These are phyloP conservation scores for Kwoniella bestiolae DNA, from an alignment of 768 basidiomycete species.

Conservation along the genomic window DNA sequence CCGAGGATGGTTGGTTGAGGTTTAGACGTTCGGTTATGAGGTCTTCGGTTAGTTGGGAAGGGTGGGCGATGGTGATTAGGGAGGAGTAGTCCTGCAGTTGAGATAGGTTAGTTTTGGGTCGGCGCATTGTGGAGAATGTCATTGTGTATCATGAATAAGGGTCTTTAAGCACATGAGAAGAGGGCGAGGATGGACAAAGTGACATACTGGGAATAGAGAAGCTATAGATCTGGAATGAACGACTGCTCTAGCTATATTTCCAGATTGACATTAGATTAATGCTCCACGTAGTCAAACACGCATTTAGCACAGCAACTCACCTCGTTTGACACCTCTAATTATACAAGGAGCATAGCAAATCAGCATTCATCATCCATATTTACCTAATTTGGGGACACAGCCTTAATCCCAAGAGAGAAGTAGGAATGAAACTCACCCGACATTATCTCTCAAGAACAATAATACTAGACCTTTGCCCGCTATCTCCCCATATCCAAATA, in stretches of 20 bases:
- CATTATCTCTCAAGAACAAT: constrained; percentile 36
- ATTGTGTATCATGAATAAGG: not conserved
- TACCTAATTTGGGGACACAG: not conserved
- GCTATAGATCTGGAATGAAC: constrained; percentile 50
- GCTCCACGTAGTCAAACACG: not conserved
- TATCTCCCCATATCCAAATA: constrained; percentile 48
- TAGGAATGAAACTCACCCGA: constrained; percentile 40
- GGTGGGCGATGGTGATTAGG: constrained; percentile 43
- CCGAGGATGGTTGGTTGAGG: constrained; percentile 22
- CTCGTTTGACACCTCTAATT: constrained; percentile 42
- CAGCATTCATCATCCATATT: not conserved
- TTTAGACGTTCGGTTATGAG: constrained; percentile 38
- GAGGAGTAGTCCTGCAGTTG: constrained; percentile 46
- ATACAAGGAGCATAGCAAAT: not conserved
- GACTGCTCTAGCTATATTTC: constrained; percentile 47
- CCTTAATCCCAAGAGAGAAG: not conserved
- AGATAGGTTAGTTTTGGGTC: constrained; percentile 8
- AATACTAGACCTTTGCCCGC: constrained; percentile 42
- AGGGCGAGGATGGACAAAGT: not conserved
- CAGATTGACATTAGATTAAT: not conserved
- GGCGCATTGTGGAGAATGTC: not conserved
- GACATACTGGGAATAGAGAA: constrained; percentile 44
- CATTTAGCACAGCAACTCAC: constrained; percentile 25
- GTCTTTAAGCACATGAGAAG: not conserved
- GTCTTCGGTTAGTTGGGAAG: constrained; percentile 41